Evolutionary conservation across 257 asterid genomes (phyloP).

Genomic region (Salvia splendens): DNA sequence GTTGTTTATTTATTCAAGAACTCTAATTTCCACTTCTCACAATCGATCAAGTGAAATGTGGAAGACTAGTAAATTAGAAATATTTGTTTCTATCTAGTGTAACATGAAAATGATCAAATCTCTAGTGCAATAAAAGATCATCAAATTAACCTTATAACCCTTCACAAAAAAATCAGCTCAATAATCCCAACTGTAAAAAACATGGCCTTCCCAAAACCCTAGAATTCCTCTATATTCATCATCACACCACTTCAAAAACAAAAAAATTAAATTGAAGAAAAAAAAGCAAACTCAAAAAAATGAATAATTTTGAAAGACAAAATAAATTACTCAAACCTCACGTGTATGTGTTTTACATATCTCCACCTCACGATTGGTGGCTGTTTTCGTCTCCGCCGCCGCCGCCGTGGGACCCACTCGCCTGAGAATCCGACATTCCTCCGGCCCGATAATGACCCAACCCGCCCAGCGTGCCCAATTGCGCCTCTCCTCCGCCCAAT

Average conservation of each 20-base stretch:
- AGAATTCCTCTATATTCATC: slow-evolving; percentile 51
- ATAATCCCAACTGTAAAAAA: slow-evolving; percentile 42
- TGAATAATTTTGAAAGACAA: slow-evolving; percentile 30
- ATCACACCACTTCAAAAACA: slow-evolving; percentile 33
- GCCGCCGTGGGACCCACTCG: slow-evolving; percentile 76
- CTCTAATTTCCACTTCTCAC: neutral
- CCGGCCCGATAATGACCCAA: slow-evolving; percentile 56
- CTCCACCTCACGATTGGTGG: slow-evolving; percentile 66
- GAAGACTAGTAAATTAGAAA: neutral
- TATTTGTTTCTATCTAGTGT: neutral
- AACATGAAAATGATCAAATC: slow-evolving; percentile 23
- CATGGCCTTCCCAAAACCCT: slow-evolving; percentile 58
- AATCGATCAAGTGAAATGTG: neutral
- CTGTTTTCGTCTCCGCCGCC: slow-evolving; percentile 61
- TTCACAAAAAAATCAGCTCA: slow-evolving; percentile 36
- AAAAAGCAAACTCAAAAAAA: slow-evolving; percentile 14
- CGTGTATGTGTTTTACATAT: slow-evolving; percentile 42
- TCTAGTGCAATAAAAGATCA: slow-evolving; percentile 4
- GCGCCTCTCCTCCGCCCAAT: slow-evolving; percentile 62
- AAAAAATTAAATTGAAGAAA: slow-evolving; percentile 9
- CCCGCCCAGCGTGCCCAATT: slow-evolving; percentile 64
- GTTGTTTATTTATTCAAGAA: neutral
- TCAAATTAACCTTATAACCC: slow-evolving; percentile 12
- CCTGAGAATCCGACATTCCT: slow-evolving; percentile 62
- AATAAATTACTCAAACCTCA: slow-evolving; percentile 51